Conservation (phyloP, 2,329 filamentous ascomycete genomes). For the Venturia pyrina region DNA sequence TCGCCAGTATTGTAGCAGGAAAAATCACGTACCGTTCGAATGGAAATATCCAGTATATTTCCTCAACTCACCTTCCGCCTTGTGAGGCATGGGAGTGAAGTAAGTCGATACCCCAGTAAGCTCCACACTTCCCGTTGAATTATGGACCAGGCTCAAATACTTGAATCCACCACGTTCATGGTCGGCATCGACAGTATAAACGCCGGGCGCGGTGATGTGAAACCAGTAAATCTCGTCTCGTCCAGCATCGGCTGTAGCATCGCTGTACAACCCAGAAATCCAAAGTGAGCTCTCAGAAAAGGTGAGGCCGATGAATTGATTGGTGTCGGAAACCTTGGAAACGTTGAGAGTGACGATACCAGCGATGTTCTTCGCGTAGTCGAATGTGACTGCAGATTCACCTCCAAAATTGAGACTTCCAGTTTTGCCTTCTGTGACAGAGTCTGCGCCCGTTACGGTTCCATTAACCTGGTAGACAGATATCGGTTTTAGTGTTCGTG, state of each 20-base stretch:
- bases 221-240: slow-evolving; percentile 42
- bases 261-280: slow-evolving; percentile 37
- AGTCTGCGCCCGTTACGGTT: slow-evolving; percentile 26
- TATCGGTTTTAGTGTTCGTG: slow-evolving; percentile 25
- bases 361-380: slow-evolving; percentile 32
- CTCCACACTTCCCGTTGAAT: slow-evolving; percentile 31
- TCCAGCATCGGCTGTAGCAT: slow-evolving; percentile 37
- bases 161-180: slow-evolving; percentile 37
- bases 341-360: slow-evolving; percentile 29
- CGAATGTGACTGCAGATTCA: slow-evolving; percentile 29
- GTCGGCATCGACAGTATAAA: slow-evolving; percentile 31
- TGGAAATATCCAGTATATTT: slow-evolving; percentile 35
- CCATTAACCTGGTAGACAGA: slow-evolving; percentile 32
- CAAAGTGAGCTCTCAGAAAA: slow-evolving; percentile 35
- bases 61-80: slow-evolving; percentile 24
- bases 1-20: not conserved
- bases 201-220: slow-evolving; percentile 27
- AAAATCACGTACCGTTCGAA: slow-evolving; percentile 23
- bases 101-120: slow-evolving; percentile 29
- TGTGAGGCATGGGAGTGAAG: slow-evolving; percentile 37
- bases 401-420: slow-evolving; percentile 27
- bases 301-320: slow-evolving; percentile 33
- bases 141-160: slow-evolving; percentile 36
- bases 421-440: slow-evolving; percentile 20
- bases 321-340: slow-evolving; percentile 22